Base-by-base conservation (phyloP, 2,329 filamentous ascomycete genomes). In the Penicillium sp. region DNA sequence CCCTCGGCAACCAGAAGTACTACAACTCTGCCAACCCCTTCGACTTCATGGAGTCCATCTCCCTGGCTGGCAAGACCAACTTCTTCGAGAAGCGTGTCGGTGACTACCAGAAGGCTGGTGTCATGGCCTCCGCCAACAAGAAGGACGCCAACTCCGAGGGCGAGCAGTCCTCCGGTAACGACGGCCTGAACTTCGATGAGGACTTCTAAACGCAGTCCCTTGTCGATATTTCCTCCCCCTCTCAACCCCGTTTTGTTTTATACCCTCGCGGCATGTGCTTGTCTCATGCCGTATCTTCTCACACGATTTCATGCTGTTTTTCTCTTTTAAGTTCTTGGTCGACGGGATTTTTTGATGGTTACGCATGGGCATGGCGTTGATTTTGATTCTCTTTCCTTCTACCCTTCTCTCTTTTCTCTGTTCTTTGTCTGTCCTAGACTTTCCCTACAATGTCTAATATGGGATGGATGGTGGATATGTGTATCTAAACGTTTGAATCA, bases 21-120 rank as follows among this genome's bases (percentile, higher is more conserved):
- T 99, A 96, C 85, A 90, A 94, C 71, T 81, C 88, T 21, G 84
- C 87, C 74, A 99, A 99, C 80, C 94, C 94, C 72, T 99, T 99
- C 74, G 94, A 99, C 83, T 99, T 99, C 78, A 99, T 99, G 94
- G 94, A 99, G 84, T 97, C 96, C 79, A 99, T 99, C 77, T 97
- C 94, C 18, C 84, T 99, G 9, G 90, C 91, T 46, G 94, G 94
- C 77, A 99, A 99, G 89, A 99, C 94, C 74, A 99, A 99, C 86
- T 99, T 99, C 85, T 99, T 99, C 75, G 94, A 99, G 88, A 99
- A 99, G 89, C 91, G 94, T 66, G 94, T 99, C 51, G 94, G 88
- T 74, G 94, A 99, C 71, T 99, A 99, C 85, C 94, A 99, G 80
- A 99, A 99, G 84, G 92, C 94, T 30, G 94, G 94, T 81, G 93